Conservation (phyloP, 2,329 filamentous ascomycete species). For the Tolypocladium amazonense region DNA sequence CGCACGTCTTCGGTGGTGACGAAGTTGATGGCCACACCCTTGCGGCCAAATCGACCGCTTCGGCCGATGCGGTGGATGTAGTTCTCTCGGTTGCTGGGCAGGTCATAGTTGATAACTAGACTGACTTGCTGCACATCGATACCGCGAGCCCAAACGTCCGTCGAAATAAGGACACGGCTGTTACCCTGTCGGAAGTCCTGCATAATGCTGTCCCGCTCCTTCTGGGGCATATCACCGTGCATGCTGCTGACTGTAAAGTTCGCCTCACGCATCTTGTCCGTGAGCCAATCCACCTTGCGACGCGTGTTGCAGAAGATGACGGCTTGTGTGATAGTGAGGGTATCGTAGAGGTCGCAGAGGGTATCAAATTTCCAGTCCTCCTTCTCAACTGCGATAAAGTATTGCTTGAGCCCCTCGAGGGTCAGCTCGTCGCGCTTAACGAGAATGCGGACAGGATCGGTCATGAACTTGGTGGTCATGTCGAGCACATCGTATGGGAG, state of each 20-base stretch:
- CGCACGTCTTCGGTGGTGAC: conserved; percentile 97
- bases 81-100: conserved; percentile 97
- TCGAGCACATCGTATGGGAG: conserved; percentile 96
- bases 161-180: conserved; percentile 91
- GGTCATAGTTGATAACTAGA: conserved; percentile 97
- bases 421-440: conserved; percentile 99
- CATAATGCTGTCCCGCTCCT: conserved; percentile 98
- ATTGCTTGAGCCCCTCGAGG: conserved; percentile 94
- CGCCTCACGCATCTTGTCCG: conserved; percentile 97
- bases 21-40: conserved; percentile 99
- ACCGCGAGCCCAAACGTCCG: conserved; percentile 94
- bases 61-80: conserved; percentile 98
- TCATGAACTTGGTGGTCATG: conserved; percentile 99
- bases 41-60: conserved; percentile 89
- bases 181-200: conserved; percentile 97
- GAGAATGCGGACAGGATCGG: conserved; percentile 87
- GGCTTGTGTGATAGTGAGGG: conserved; percentile 94
- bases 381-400: conserved; percentile 98
- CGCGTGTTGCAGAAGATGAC: conserved; percentile 99
- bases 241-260: conserved; percentile 98
- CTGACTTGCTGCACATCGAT: conserved; percentile 99
- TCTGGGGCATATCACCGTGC: conserved; percentile 99
- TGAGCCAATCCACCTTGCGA: conserved; percentile 98
- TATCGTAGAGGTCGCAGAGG: conserved; percentile 96
- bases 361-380: conserved; percentile 99